Conservation (phyloP, 169 alveolate species). For the Plasmodium knowlesi region DNA sequence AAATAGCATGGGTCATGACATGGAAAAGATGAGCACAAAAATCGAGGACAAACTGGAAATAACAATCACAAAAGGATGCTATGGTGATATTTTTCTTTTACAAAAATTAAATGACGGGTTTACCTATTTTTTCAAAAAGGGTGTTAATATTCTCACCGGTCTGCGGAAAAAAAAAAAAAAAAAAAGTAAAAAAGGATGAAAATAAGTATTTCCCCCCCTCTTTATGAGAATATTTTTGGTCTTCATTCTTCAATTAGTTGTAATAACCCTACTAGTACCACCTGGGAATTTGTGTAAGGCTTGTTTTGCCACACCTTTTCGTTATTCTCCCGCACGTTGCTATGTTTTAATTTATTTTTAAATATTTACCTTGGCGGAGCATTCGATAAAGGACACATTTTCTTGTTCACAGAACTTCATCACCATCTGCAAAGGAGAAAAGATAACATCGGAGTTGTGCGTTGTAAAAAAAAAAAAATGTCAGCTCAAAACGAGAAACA, state of each 20-base stretch:
- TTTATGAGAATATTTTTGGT: not conserved
- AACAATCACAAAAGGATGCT: not conserved
- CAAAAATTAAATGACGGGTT: not conserved
- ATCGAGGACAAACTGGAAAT: not conserved
- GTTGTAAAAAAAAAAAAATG: not conserved
- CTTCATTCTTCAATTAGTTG: not conserved
- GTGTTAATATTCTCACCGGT: conserved; percentile 80
- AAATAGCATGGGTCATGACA: not conserved
- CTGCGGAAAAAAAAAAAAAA: conserved; percentile 35
- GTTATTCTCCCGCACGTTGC: not conserved
- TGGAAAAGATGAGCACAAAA: not conserved
- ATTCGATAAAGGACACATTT: conserved; percentile 75
- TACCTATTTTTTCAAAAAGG: conserved; percentile 79
- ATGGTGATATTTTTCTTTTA: not conserved
- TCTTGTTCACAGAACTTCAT: conserved; percentile 75
- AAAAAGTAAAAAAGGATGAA: not conserved
- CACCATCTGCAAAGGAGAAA: conserved; percentile 56
- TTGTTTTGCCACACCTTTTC: not conserved
- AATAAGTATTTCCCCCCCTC: not conserved
- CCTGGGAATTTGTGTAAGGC: not conserved
- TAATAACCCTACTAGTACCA: not conserved
- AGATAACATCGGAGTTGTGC: not conserved
- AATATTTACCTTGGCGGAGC: conserved; percentile 79
- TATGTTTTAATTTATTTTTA: not conserved
- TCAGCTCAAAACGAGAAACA: not conserved